Conservation (phyloP, 257 asterid genomes). For the Nicotiana benthamiana region DNA sequence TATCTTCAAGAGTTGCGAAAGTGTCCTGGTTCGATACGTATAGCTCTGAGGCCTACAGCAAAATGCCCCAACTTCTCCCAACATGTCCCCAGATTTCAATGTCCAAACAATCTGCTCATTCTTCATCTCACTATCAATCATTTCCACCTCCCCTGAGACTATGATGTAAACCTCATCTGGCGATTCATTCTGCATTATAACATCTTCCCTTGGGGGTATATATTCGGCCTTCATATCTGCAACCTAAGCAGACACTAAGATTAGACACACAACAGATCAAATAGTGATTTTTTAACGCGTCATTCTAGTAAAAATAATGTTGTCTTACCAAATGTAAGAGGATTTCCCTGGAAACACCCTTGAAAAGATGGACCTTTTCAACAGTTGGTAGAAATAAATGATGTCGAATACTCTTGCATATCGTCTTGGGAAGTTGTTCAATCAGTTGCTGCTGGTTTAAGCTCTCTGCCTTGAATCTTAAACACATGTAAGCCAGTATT, state of each 20-base stretch:
- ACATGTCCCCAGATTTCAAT: slow-evolving; percentile 51
- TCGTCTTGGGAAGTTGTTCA: slow-evolving; percentile 71
- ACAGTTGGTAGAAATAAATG: slow-evolving; percentile 71
- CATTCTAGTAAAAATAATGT: neutral
- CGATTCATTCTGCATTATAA: slow-evolving; percentile 66
- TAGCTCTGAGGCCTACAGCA: slow-evolving; percentile 69
- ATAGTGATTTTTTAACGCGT: neutral
- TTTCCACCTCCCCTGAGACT: slow-evolving; percentile 88
- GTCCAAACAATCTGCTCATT: slow-evolving; percentile 50
- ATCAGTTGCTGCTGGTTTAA: slow-evolving; percentile 81
- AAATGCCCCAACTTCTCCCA: slow-evolving; percentile 83
- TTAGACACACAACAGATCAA: neutral
- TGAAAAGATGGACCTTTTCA: slow-evolving; percentile 63
- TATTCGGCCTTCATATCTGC: slow-evolving; percentile 86
- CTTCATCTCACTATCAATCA: slow-evolving; percentile 55
- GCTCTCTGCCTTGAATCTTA: slow-evolving; percentile 80
- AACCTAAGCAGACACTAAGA: slow-evolving; percentile 34
- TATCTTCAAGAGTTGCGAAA: slow-evolving; percentile 70
- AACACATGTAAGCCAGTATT: slow-evolving; percentile 81
- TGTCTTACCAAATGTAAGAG: slow-evolving; percentile 49
- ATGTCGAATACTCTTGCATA: slow-evolving; percentile 64
- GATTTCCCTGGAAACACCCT: slow-evolving; percentile 65
- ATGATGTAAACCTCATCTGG: slow-evolving; percentile 77
- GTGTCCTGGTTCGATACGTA: slow-evolving; percentile 73
- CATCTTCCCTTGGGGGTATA: slow-evolving; percentile 87